A percentile compares a stretch with the other conserved stretches of the same genome.
phyloP scores from a whole-genome alignment of 768 basidiomycete genomes.

The Pholiota microspora region DNA sequence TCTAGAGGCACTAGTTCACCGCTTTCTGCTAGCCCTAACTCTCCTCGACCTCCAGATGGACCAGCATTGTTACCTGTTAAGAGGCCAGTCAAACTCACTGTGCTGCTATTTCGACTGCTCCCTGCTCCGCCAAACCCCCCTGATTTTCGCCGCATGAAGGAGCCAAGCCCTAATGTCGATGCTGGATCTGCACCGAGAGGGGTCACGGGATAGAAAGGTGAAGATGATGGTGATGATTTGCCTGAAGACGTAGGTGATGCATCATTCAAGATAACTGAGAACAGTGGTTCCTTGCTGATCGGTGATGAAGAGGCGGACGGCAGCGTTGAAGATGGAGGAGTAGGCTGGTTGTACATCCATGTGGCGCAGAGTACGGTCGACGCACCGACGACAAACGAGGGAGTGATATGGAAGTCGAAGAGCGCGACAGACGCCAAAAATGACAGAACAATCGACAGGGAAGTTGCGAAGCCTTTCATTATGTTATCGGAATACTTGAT shows the following conservation, averaged over 20 bases:
- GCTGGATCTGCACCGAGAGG: conserved; percentile 6
- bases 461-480: conserved; percentile 93
- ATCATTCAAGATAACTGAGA: conserved; percentile 21
- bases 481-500: conserved; percentile 95
- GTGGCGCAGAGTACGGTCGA: conserved; percentile 84
- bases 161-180: conserved; percentile 13
- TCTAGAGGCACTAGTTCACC: conserved; percentile 20
- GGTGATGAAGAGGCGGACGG: conserved; percentile 24
- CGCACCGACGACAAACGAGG: conserved; percentile 83
- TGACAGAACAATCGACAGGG: conserved; percentile 89
- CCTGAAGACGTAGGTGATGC: conserved; percentile 17
- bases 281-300: conserved; percentile 16
- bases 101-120: conserved; percentile 23
- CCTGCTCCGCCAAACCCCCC: conserved; percentile 20
- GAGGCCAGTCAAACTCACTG: conserved; percentile 19
- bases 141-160: conserved; percentile 23
- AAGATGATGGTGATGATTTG: conserved; percentile 18
- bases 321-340: conserved; percentile 10
- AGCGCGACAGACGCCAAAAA: conserved; percentile 90
- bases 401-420: conserved; percentile 86
- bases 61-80: conserved; percentile 7
- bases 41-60: conserved; percentile 10
- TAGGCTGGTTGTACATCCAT: conserved; percentile 85
- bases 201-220: conserved; percentile 17
- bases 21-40: conserved; percentile 18